Conservation (phyloP, 2,329 filamentous ascomycete species). For the Trichoderma arundinaceum region DNA sequence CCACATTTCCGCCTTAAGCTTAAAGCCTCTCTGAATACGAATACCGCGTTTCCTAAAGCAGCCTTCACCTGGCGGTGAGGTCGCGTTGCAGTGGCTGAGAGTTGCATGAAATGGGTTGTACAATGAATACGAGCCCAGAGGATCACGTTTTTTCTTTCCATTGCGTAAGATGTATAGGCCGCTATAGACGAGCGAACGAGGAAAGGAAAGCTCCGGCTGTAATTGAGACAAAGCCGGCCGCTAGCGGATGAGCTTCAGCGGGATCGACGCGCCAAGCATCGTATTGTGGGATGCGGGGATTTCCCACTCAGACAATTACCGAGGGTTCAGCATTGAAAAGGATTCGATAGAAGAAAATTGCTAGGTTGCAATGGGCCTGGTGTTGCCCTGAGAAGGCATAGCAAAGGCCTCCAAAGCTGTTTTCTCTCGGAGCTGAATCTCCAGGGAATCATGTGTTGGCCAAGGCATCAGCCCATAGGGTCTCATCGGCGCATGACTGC, state of each 20-base stretch:
- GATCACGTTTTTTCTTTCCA: conserved; percentile 10
- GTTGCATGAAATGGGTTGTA: conserved; percentile 15
- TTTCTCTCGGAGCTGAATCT: conserved; percentile 8
- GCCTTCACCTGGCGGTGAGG: conserved; percentile 13
- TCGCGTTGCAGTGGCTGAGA: conserved; percentile 1
- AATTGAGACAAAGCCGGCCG: neutral
- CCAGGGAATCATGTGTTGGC: conserved; percentile 2
- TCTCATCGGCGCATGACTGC: conserved; percentile 6
- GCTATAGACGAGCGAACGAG: neutral
- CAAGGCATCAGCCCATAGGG: conserved; percentile 17
- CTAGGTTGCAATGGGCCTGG: neutral
- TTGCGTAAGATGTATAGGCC: conserved; percentile 17
- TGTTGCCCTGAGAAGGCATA: neutral
- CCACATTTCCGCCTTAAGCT: conserved; percentile 16
- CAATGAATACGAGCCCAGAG: conserved; percentile 24
- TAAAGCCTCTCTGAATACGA: conserved; percentile 25
- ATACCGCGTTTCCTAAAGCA: neutral
- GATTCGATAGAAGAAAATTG: neutral
- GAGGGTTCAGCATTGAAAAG: neutral
- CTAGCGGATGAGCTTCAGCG: neutral
- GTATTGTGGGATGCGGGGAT: conserved; percentile 29
- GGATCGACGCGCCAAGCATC: conserved; percentile 30
- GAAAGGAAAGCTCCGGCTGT: conserved; percentile 1
- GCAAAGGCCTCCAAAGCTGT: neutral
- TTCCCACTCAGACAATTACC: conserved; percentile 18